Base-by-base conservation (phyloP, 73 alveolate genomes). In the Uronychia binucleata region DNA sequence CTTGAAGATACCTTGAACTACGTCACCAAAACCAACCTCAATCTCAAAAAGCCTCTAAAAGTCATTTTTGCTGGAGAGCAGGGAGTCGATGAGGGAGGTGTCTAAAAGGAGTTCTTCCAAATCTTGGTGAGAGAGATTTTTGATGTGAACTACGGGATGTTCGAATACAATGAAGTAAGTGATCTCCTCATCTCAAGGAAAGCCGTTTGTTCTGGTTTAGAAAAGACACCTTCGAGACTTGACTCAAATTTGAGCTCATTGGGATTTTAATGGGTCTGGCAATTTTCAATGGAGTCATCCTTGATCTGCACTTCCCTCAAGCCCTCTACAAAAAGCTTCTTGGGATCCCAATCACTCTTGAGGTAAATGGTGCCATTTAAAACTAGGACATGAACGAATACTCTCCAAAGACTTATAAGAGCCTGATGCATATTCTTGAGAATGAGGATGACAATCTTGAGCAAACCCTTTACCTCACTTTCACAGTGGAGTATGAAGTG, bases 1-100 rank as follows among this genome's bases (percentile, higher is more conserved):
- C 83, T 96, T 0, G 98, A 96, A 86, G 99, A 96, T 82, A 86
- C 99, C 11, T 81, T 96, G 30, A 87, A 84, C 46, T 77, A 88
- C 77, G 59, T 96, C n/a, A 82, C 78, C 0, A 82, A 84, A 26
- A 88, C 93, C 29, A 82, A 82, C 5, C 75, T 87, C 46, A 87
- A 91, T 57, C 82, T 94, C 60, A 94, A 91, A 88, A 94, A 94
- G 59, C 93, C 96, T 0, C 77, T 94, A 59, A 94, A 86, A 78
- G 93, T 91, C 31, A 76, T 58, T 30, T 94, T 94, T 79, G 88
- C 60, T 14, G 97, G 95, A 11, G 98, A 94, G 80, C 92, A 90
- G 59, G 98, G 97, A 32, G 91, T 93, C 19, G 98, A 95, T 78
- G 98, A 95, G 76, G 98, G 98, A n/a, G 98, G 97, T 26, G 98